phyloP scores from a whole-genome alignment of 2,329 filamentous ascomycete species.

The Beauveria pseudobassiana region DNA sequence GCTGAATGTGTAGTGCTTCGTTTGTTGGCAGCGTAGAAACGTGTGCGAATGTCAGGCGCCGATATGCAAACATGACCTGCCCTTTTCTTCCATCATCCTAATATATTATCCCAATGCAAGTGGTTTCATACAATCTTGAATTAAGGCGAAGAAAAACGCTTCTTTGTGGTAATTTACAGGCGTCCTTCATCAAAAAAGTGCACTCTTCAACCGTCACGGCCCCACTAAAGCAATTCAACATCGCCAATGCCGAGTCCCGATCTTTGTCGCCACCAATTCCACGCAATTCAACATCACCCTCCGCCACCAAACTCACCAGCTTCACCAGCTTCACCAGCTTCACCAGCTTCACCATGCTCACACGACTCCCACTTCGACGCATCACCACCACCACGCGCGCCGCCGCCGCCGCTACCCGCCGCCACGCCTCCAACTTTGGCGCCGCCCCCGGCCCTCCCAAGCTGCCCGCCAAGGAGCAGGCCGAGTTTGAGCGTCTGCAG shows the following conservation, averaged over 20 bases:
- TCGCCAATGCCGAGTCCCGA: background rate
- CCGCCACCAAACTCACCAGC: background rate
- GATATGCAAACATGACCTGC: background rate
- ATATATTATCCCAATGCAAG: too few relatives aligned
- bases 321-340: background rate
- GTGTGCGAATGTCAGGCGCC: background rate
- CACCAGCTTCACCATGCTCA: background rate
- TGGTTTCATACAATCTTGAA: too few relatives aligned
- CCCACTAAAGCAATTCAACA: background rate
- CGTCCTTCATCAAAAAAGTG: too few relatives aligned
- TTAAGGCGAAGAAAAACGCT: too few relatives aligned
- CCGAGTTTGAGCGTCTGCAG: slow-evolving; percentile 83
- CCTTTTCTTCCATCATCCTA: too few relatives aligned
- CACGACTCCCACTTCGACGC: slow-evolving; percentile 14
- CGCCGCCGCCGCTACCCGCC: slow-evolving; percentile 15
- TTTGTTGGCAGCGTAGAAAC: background rate
- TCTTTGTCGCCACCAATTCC: background rate
- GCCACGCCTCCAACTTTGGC: slow-evolving; percentile 36
- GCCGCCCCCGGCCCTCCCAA: slow-evolving; percentile 65
- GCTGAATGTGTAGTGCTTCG: background rate
- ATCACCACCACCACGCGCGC: slow-evolving; percentile 6
- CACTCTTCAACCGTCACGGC: background rate
- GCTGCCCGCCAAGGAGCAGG: slow-evolving; percentile 81
- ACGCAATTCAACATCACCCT: background rate
- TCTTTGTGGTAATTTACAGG: too few relatives aligned